Percentiles rank a stretch among this genome's conserved stretches.
phyloP scores from a whole-genome alignment of 1,284 basidiomycete species.

The Ustilago bromivora region DNA sequence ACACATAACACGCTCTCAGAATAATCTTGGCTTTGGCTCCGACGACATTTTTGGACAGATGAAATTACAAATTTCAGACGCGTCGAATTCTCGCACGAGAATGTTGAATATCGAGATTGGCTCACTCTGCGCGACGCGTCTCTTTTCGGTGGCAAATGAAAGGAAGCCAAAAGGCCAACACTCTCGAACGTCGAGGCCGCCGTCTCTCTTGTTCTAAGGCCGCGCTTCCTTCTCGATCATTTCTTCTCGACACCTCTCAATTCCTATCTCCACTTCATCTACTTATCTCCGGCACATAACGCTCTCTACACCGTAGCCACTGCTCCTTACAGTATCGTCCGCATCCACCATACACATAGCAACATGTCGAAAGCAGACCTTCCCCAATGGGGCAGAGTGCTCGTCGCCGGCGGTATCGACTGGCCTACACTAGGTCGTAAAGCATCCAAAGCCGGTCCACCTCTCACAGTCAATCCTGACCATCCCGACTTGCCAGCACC shows the following conservation, averaged over 20 bases:
- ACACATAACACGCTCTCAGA: neutral
- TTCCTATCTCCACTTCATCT: neutral
- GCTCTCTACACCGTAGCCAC: neutral
- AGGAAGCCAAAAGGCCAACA: neutral
- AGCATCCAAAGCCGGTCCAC: conserved; percentile 40
- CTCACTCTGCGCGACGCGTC: conserved; percentile 15
- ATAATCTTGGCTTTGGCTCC: too few relatives aligned
- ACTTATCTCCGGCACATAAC: neutral
- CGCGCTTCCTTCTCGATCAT: neutral
- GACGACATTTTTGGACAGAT: neutral
- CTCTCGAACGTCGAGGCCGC: neutral
- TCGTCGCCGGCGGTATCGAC: conserved; percentile 86
- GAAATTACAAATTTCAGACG: neutral
- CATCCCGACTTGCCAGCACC: conserved; percentile 83
- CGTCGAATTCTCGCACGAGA: conserved; percentile 1
- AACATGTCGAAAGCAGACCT: conserved; percentile 37
- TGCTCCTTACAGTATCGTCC: neutral
- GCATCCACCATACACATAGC: neutral
- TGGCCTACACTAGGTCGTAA: conserved; percentile 74
- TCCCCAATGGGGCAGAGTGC: conserved; percentile 72
- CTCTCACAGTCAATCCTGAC: conserved; percentile 40
- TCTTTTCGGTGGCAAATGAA: neutral
- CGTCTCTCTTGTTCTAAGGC: neutral
- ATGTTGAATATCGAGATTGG: neutral
- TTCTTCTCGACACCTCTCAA: neutral